phyloP scores from a whole-genome alignment of 2,329 filamentous ascomycete genomes.

The Dothideomycetes sp. region DNA sequence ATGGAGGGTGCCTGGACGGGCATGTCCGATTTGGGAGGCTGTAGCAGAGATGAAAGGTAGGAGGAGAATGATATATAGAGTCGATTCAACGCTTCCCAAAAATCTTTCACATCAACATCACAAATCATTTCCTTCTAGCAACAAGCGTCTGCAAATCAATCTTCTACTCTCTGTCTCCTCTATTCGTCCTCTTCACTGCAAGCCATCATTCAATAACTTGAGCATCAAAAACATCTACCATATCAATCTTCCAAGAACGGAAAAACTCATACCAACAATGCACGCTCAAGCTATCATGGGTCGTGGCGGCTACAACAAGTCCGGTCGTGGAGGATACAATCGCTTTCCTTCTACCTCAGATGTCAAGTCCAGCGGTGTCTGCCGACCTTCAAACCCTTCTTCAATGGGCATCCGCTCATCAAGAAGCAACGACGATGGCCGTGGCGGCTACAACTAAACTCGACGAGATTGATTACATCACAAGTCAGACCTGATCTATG shows the following conservation, averaged over 20 bases:
- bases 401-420: conserved; percentile 5
- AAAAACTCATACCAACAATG: conserved; percentile 7
- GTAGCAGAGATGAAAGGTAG: no score
- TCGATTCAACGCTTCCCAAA: not conserved
- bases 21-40: not conserved
- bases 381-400: conserved; percentile 3
- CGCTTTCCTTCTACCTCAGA: not conserved
- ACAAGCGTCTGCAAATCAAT: no score
- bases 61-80: not conserved
- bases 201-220: no score
- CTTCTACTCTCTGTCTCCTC: no score
- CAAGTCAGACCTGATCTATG: not conserved
- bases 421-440: conserved; percentile 7
- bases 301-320: conserved; percentile 33
- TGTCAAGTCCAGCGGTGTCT: conserved; percentile 5
- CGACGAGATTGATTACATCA: not conserved
- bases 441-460: conserved; percentile 17
- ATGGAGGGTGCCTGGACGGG: not conserved
- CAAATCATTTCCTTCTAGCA: no score
- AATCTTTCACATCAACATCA: no score
- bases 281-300: conserved; percentile 18
- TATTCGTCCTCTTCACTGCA: no score
- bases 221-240: no score
- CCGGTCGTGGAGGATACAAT: conserved; percentile 14
- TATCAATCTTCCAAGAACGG: conserved; percentile 6